Evolutionary conservation across 2,329 filamentous ascomycete species (phyloP), one percentile per base, ranked within the genome.

Genomic region (Hortaea sp.): DNA sequence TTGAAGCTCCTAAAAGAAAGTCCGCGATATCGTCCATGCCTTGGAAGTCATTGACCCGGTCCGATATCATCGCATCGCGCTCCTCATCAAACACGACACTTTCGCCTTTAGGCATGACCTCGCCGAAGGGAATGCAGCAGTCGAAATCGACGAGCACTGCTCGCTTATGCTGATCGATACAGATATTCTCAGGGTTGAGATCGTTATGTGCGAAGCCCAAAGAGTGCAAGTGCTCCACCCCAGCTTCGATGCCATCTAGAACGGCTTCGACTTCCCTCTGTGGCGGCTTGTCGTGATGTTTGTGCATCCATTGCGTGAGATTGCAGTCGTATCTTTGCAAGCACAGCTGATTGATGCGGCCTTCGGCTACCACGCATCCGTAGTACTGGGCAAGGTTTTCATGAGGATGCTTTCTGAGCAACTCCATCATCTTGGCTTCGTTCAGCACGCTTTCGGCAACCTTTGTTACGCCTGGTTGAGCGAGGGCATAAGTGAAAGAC

Each of bases 101-200:
- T 20, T 20, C 20, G 20, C 20, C 20, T 20, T 20, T 20, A 20
- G 20, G 20, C 20, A 12, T 49, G 13, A 42, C 12, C 44, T 58
- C 35, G 4, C 62, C 61, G 42, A 63, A 58, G 2, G 54, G 53
- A 28, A 55, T 42, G 42, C 61, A 66, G 29, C 62, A 63, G 41
- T 62, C 66, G 49, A 64, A 66, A 49, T 68, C 65, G 34, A 68
- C 57, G 40, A 69, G 55, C 29, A 64, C 54, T 6, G 66, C 55
- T 5, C 49, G 50, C 12, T 59, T 58, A 31, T 48, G 40, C 20
- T 52, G 51, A 50, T 64, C 55, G 20, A 69, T 39, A 52, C 64
- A 64, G 37, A 68, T 58, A 43, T 64, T 66, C 31, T 52, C 51
- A 6, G 62, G 61, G 41, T 60, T 63, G 39, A 69, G 61, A 43